A percentile compares a stretch with the other conserved stretches of the same genome.
phyloP scores from a whole-genome alignment of 1,284 basidiomycete genomes.

The Naganishia cerealis region DNA sequence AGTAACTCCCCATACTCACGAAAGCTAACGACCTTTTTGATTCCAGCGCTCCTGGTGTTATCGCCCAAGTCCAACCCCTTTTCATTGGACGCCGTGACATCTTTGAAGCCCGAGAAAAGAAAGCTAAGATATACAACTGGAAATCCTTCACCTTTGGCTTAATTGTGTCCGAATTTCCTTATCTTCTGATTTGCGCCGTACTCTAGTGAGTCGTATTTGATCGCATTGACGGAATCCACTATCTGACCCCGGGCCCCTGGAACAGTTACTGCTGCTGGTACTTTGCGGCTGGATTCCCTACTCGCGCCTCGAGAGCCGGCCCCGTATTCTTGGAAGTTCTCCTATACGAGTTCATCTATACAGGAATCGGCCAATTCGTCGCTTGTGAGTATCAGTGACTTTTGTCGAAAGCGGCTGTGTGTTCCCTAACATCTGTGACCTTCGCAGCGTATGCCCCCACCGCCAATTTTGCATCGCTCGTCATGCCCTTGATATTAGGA shows the following conservation, averaged over 20 bases:
- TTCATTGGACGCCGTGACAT: conserved; percentile 53
- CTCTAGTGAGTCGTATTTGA: conserved; percentile 40
- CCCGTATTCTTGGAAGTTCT: conserved; percentile 51
- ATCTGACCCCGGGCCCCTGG: neutral
- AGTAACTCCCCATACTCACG: neutral
- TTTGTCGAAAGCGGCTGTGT: too few relatives aligned
- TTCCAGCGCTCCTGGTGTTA: conserved; percentile 37
- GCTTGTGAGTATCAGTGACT: conserved; percentile 22
- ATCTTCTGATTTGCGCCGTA: conserved; percentile 48
- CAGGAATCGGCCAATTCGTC: conserved; percentile 44
- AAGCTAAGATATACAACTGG: conserved; percentile 52
- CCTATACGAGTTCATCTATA: conserved; percentile 53
- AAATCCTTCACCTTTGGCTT: conserved; percentile 44
- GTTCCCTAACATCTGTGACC: too few relatives aligned
- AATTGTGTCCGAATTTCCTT: conserved; percentile 51
- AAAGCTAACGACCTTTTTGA: neutral
- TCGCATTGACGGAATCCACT: neutral
- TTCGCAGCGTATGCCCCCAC: too few relatives aligned
- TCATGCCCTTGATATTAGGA: conserved; percentile 56
- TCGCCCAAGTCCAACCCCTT: conserved; percentile 52
- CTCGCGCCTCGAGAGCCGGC: conserved; percentile 36
- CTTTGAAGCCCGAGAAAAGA: conserved; percentile 52
- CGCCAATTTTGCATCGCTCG: conserved; percentile 25
- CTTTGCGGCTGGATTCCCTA: conserved; percentile 30
- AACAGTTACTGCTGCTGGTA: conserved; percentile 28